Conservation (phyloP, 2,329 filamentous ascomycete genomes). For the Hypoxylon sp. region DNA sequence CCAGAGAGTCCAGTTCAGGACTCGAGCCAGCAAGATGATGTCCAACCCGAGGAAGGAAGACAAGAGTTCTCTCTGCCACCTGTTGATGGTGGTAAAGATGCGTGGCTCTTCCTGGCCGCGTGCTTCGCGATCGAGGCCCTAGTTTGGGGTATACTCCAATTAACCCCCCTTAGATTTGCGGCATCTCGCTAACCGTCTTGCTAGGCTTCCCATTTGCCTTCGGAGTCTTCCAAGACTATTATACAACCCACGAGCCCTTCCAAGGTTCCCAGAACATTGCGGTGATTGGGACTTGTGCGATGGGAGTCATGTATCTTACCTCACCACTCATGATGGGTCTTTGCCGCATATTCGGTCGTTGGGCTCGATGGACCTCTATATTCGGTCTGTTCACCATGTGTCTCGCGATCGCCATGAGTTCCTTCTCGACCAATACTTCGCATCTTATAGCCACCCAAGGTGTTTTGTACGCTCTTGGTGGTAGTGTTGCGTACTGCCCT, state of each 20-base stretch:
- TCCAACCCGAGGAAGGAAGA: conserved; percentile 21
- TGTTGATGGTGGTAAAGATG: conserved; percentile 45
- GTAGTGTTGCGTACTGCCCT: conserved; percentile 63
- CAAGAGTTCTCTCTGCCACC: conserved; percentile 39
- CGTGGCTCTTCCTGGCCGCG: conserved; percentile 56
- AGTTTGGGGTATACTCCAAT: conserved; percentile 57
- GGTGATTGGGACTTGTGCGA: conserved; percentile 70
- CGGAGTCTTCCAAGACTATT: conserved; percentile 76
- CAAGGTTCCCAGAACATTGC: conserved; percentile 62
- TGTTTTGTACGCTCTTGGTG: conserved; percentile 67
- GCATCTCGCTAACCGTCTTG: conserved; percentile 16
- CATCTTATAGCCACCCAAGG: conserved; percentile 69
- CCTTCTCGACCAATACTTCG: conserved; percentile 60
- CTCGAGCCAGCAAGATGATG: neutral
- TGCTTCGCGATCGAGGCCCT: conserved; percentile 62
- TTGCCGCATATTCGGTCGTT: conserved; percentile 53
- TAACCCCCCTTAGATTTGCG: neutral
- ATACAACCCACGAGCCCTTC: conserved; percentile 67
- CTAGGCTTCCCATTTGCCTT: conserved; percentile 73
- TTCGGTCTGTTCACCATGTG: conserved; percentile 60
- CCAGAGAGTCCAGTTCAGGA: conserved; percentile 1
- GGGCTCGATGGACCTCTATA: conserved; percentile 54
- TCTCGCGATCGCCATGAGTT: conserved; percentile 59
- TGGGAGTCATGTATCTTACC: conserved; percentile 67
- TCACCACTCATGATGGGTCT: conserved; percentile 59